phyloP scores from a whole-genome alignment of 192 early-diverging fungal species.

The Podila minutissima region DNA sequence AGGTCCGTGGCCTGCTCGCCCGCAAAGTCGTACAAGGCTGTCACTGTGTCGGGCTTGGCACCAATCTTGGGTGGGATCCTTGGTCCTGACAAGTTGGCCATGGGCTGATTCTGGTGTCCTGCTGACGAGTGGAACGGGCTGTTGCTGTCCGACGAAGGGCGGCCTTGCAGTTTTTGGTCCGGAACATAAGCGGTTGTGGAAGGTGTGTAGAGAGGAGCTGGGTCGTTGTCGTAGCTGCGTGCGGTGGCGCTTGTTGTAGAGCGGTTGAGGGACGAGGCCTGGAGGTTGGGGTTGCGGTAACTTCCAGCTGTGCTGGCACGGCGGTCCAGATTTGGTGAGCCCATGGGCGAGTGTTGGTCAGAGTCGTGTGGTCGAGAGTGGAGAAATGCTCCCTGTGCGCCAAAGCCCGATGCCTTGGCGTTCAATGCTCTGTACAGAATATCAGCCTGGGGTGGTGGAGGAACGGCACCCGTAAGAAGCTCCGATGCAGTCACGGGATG shows the following conservation, averaged over 20 bases:
- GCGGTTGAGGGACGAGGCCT: neutral
- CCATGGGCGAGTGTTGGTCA: neutral
- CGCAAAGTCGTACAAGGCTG: constrained; percentile 85
- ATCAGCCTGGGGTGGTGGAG: constrained; percentile 81
- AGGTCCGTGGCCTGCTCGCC: constrained; percentile 83
- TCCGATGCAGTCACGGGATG: constrained; percentile 78
- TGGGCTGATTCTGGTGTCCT: constrained; percentile 8
- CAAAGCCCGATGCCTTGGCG: constrained; percentile 12
- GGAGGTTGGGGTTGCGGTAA: neutral
- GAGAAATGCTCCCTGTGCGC: neutral
- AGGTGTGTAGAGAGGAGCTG: constrained; percentile 10
- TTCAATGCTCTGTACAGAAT: constrained; percentile 80
- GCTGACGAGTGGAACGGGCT: constrained; percentile 7
- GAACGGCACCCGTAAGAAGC: constrained; percentile 74
- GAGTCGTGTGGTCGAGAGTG: neutral
- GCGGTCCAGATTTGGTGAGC: neutral
- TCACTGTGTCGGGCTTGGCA: constrained; percentile 46
- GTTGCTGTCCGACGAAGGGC: constrained; percentile 4
- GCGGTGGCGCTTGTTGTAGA: neutral
- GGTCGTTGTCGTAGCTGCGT: neutral
- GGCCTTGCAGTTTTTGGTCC: neutral
- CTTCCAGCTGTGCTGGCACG: constrained; percentile 1
- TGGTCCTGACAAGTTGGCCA: constrained; percentile 16
- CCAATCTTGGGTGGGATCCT: constrained; percentile 9
- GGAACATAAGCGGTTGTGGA: neutral